Conservation (phyloP, 805 yeast genomes). For the Candida bentonensis region DNA sequence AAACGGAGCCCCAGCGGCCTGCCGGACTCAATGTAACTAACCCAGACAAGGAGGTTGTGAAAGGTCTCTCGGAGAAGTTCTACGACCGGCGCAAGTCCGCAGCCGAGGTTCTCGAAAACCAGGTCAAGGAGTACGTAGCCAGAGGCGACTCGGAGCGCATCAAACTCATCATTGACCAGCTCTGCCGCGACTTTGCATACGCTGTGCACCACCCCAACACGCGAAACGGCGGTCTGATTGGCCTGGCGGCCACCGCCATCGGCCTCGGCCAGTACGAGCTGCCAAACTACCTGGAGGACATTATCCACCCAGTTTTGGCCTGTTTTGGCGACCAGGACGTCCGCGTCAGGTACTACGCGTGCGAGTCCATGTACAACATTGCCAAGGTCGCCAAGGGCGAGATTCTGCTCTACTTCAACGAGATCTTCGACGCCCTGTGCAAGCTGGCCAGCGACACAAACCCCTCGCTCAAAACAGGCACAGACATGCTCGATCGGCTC, state of each 20-base stretch:
- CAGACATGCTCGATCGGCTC: slow-evolving; percentile 78
- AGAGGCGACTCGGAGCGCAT: slow-evolving; percentile 48
- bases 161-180: slow-evolving; percentile 50
- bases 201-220: slow-evolving; percentile 77
- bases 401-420: slow-evolving; percentile 79
- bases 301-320: slow-evolving; percentile 84
- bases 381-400: slow-evolving; percentile 97
- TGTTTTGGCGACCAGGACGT: slow-evolving; percentile 96
- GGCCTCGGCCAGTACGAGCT: slow-evolving; percentile 78
- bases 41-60: slow-evolving; percentile 46
- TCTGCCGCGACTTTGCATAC: slow-evolving; percentile 65
- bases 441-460: slow-evolving; percentile 84
- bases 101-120: slow-evolving; percentile 51
- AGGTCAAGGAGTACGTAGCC: slow-evolving; percentile 54
- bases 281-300: slow-evolving; percentile 67
- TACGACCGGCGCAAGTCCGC: slow-evolving; percentile 70
- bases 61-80: slow-evolving; percentile 58
- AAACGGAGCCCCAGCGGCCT: no score
- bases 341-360: slow-evolving; percentile 92
- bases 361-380: slow-evolving; percentile 88
- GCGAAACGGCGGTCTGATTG: slow-evolving; percentile 90
- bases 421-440: slow-evolving; percentile 85
- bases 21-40: background rate
- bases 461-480: slow-evolving; percentile 85
- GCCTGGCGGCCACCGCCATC: slow-evolving; percentile 88